These are phyloP conservation scores for Pseudozyma sp. DNA, from an alignment of 1,284 basidiomycete species.

Conservation along the genomic window DNA sequence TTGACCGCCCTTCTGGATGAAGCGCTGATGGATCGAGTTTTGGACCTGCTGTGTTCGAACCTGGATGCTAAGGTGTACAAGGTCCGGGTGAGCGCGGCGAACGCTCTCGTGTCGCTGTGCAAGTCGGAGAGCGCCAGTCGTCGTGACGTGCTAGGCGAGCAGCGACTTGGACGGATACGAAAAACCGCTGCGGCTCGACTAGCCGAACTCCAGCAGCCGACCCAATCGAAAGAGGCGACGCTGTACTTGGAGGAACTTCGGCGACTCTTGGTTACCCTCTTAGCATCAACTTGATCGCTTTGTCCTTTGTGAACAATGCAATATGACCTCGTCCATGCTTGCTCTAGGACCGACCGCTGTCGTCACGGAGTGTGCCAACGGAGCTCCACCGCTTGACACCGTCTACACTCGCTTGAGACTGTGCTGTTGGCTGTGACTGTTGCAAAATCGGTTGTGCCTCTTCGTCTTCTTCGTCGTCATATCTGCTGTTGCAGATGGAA, in stretches of 20 bases:
- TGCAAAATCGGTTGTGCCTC: constrained; percentile 28
- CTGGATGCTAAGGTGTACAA: constrained; percentile 36
- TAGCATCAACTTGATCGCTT: neutral
- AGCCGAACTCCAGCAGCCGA: constrained; percentile 6
- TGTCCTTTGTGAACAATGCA: neutral
- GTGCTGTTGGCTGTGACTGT: constrained; percentile 12
- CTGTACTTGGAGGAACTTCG: constrained; percentile 34
- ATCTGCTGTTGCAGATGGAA: constrained; percentile 9
- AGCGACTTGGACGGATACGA: constrained; percentile 7
- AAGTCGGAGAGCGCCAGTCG: neutral
- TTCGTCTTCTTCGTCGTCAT: constrained; percentile 13
- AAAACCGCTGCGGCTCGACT: constrained; percentile 15
- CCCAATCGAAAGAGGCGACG: constrained; percentile 19
- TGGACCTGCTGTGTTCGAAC: constrained; percentile 18
- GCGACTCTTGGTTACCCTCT: constrained; percentile 6
- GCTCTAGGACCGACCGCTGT: constrained; percentile 4
- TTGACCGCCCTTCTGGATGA: constrained; percentile 9
- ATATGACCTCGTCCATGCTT: neutral
- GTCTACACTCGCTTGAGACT: constrained; percentile 12
- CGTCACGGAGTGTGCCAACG: constrained; percentile 22
- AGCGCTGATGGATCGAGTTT: constrained; percentile 9
- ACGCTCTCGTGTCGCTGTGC: constrained; percentile 28
- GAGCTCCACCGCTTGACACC: constrained; percentile 23
- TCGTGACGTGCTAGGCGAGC: constrained; percentile 11
- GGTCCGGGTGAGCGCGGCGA: constrained; percentile 23